These are phyloP conservation scores for Plenodomus lindquistii DNA, from an alignment of 2,329 filamentous ascomycete species.

Conservation along the genomic window DNA sequence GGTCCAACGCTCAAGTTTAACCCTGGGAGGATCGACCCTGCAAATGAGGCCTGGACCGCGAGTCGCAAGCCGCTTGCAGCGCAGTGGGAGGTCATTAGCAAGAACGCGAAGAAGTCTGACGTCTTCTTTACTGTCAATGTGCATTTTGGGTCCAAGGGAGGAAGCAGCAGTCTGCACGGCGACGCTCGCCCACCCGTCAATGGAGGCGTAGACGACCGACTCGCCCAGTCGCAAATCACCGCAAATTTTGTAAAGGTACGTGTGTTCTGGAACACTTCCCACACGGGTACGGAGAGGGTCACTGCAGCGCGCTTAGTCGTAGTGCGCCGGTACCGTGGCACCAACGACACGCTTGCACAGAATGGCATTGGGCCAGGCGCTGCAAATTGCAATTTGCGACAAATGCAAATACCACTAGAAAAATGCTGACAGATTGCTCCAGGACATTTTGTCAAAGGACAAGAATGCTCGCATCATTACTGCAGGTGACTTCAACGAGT, in stretches of 20 bases:
- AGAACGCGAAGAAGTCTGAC: slow-evolving; percentile 43
- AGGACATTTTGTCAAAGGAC: slow-evolving; percentile 60
- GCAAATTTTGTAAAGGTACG: slow-evolving; percentile 48
- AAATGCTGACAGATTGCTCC: not conserved
- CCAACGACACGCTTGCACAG: slow-evolving; percentile 21
- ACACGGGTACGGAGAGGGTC: slow-evolving; percentile 13
- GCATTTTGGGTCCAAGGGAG: slow-evolving; percentile 69
- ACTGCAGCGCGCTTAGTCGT: slow-evolving; percentile 17
- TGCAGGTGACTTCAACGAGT: slow-evolving; percentile 75
- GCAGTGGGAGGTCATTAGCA: slow-evolving; percentile 63
- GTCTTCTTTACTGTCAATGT: slow-evolving; percentile 73
- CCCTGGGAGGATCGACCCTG: slow-evolving; percentile 69
- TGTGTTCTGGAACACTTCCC: not conserved
- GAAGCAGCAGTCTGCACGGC: slow-evolving; percentile 66
- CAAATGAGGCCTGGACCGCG: slow-evolving; percentile 61
- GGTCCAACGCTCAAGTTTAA: slow-evolving; percentile 67
- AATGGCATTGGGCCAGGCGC: slow-evolving; percentile 3
- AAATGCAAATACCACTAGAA: too few species aligned
- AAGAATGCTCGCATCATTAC: slow-evolving; percentile 61
- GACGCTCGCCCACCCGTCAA: slow-evolving; percentile 70
- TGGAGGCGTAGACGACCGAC: slow-evolving; percentile 61
- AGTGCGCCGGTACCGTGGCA: slow-evolving; percentile 1
- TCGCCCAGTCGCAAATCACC: slow-evolving; percentile 61
- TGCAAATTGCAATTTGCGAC: too few species aligned
- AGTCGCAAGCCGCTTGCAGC: slow-evolving; percentile 71